Evolutionary conservation across 2,329 filamentous ascomycete genomes (phyloP).

Genomic region (Trichoderma lentiforme): DNA sequence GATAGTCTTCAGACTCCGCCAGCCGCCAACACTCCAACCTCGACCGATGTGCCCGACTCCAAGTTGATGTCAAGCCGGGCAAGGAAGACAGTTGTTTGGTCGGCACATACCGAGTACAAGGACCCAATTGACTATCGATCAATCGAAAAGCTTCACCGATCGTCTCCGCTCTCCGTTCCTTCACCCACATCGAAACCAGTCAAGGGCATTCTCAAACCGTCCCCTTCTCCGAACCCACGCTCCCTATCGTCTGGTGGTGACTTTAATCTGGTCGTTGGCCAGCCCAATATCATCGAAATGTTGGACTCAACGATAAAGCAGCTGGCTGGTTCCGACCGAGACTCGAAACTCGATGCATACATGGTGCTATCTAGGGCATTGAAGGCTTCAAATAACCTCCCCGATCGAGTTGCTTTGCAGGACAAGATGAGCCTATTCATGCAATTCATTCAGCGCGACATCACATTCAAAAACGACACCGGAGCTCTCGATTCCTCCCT

Average conservation of each 20-base stretch:
- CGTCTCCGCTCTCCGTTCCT: constrained; percentile 41
- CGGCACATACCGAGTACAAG: constrained; percentile 53
- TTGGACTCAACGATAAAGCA: constrained; percentile 80
- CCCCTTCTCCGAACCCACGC: constrained; percentile 46
- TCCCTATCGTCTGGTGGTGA: constrained; percentile 40
- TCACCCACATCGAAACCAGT: constrained; percentile 45
- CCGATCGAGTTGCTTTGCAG: constrained; percentile 67
- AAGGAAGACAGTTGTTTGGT: constrained; percentile 58
- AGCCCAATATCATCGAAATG: constrained; percentile 69
- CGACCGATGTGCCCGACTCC: constrained; percentile 40
- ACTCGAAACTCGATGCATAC: constrained; percentile 80
- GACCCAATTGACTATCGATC: constrained; percentile 48
- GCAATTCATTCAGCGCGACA: constrained; percentile 81
- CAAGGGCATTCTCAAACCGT: constrained; percentile 76
- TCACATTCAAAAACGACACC: constrained; percentile 58
- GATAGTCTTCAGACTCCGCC: constrained; percentile 51
- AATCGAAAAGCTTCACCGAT: constrained; percentile 35
- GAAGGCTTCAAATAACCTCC: constrained; percentile 77
- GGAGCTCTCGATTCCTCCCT: constrained; percentile 64
- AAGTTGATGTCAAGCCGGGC: constrained; percentile 43
- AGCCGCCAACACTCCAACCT: constrained; percentile 43
- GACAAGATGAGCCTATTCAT: constrained; percentile 74
- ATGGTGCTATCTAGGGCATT: constrained; percentile 72
- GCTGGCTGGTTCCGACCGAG: constrained; percentile 69
- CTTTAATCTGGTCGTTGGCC: constrained; percentile 37